Evolutionary conservation across 768 basidiomycete genomes (phyloP), one percentile per base, ranked within the genome.

Genomic region (Mycena maculata): DNA sequence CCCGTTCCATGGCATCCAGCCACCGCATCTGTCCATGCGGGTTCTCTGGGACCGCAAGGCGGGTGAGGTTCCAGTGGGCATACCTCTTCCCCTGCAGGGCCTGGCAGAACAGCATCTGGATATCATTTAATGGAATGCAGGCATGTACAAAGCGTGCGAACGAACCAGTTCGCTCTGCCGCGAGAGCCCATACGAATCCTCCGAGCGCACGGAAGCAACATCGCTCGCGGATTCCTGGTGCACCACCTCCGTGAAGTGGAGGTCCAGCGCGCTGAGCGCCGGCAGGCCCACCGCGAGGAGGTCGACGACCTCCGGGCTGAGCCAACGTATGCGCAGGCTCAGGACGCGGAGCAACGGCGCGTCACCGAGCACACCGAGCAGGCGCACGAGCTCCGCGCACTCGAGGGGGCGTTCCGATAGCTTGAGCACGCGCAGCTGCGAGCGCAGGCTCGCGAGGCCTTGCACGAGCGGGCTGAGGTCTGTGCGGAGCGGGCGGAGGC

Each of bases 401-500:
- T 66, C 73, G 20, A 85, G 74, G 1, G 72, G 69, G 27, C 82
- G 75, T 56, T 83, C 83, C n/a, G 77, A 78, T 39, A 85, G 74
- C 38, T 72, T 75, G 27, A 85, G 70, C 5, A 76, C 27, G 74
- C 67, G 42, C 82, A 75, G 10, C 75, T 77, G 38, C 68, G 58
- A 12, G 74, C 62, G 48, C 79, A 81, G 25, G 60, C 60, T 25
- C 1, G 66, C 54, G 3, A 85, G 71, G 71, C 82, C 83, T 2
- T 47, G 44, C 22, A 71, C 41, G 31, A 84, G 53, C 20, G 67
- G 73, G 22, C 59, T 71, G 63, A 71, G 75, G 65, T 68, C 78
- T 15, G 79, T 76, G 57, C 70, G 77, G 3, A 85, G 72, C 2
- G 84, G 84, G 15, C 84, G 76, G 12, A 85, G 69, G 1, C 81